Conservation (phyloP, 805 yeast species). For the Schwanniomyces vanrijiae region DNA sequence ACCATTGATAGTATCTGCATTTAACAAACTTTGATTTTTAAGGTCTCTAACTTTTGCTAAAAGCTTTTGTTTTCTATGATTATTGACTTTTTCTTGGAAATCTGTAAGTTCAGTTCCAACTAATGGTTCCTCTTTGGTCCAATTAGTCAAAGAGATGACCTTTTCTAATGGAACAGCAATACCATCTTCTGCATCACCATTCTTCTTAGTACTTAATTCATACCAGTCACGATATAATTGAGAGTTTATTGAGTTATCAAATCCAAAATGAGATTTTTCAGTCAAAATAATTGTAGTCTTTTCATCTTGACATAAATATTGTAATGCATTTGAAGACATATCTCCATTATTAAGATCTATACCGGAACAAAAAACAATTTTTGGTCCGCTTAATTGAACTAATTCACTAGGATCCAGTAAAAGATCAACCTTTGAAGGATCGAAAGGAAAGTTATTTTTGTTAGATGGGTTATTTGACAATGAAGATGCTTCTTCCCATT, state of each 20-base stretch:
- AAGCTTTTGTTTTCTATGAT: constrained; percentile 43
- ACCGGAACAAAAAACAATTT: constrained; percentile 78
- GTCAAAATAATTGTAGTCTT: constrained; percentile 74
- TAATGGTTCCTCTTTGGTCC: constrained; percentile 50
- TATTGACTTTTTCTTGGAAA: constrained; percentile 47
- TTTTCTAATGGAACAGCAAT: constrained; percentile 53
- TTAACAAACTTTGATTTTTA: constrained; percentile 38
- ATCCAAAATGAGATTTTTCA: constrained; percentile 51
- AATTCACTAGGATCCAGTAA: constrained; percentile 59
- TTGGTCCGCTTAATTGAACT: constrained; percentile 59
- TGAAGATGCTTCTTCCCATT: constrained; percentile 61
- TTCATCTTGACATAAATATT: constrained; percentile 59
- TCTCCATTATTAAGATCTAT: constrained; percentile 65
- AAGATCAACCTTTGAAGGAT: constrained; percentile 58
- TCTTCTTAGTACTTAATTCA: constrained; percentile 33
- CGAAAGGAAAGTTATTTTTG: constrained; percentile 75
- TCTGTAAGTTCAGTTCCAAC: constrained; percentile 49
- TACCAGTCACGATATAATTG: constrained; percentile 58
- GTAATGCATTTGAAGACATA: constrained; percentile 51
- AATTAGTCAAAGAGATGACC: constrained; percentile 39
- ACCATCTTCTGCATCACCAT: constrained; percentile 55
- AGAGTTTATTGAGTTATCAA: constrained; percentile 45
- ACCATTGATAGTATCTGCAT: constrained; percentile 32
- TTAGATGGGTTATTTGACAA: constrained; percentile 19
- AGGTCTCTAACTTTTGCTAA: constrained; percentile 43